phyloP scores from a whole-genome alignment of 2,329 filamentous ascomycete species.

The Trichoderma breve region DNA sequence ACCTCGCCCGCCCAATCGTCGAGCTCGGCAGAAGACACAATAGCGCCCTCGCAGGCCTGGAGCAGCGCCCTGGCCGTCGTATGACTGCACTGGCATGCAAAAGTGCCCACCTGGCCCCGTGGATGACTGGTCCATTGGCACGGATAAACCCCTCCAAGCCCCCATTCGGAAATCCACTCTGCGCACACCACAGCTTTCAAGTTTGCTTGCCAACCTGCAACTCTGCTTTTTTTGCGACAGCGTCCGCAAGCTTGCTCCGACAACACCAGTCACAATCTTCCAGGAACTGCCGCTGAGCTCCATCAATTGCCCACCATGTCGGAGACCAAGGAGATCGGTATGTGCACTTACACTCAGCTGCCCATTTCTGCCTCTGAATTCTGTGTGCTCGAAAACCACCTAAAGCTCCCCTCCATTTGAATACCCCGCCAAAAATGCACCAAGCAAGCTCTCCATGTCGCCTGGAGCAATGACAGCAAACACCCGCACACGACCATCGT shows the following conservation, averaged over 20 bases:
- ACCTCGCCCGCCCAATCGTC: slow-evolving; percentile 10
- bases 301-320: slow-evolving; percentile 39
- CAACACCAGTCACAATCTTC: slow-evolving; percentile 21
- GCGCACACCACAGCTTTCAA: slow-evolving; percentile 19
- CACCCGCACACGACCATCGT: slow-evolving; percentile 7
- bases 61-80: not conserved
- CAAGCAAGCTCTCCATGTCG: slow-evolving; percentile 14
- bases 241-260: slow-evolving; percentile 12
- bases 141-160: slow-evolving; percentile 20
- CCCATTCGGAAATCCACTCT: slow-evolving; percentile 10
- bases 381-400: not conserved
- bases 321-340: slow-evolving; percentile 47
- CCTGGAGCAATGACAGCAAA: not conserved
- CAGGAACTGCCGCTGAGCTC: slow-evolving; percentile 7
- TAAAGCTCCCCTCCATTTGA: not conserved
- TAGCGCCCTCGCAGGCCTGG: slow-evolving; percentile 6
- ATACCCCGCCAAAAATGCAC: slow-evolving; percentile 12
- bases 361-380: not conserved
- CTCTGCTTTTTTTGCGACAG: slow-evolving; percentile 15
- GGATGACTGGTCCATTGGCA: not conserved
- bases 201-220: not conserved
- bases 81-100: slow-evolving; percentile 10
- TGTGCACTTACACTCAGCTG: slow-evolving; percentile 24
- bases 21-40: slow-evolving; percentile 4
- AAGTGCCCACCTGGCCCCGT: slow-evolving; percentile 7